phyloP scores from a whole-genome alignment of 179 eudicot genomes.

The Beta macrorhiza region DNA sequence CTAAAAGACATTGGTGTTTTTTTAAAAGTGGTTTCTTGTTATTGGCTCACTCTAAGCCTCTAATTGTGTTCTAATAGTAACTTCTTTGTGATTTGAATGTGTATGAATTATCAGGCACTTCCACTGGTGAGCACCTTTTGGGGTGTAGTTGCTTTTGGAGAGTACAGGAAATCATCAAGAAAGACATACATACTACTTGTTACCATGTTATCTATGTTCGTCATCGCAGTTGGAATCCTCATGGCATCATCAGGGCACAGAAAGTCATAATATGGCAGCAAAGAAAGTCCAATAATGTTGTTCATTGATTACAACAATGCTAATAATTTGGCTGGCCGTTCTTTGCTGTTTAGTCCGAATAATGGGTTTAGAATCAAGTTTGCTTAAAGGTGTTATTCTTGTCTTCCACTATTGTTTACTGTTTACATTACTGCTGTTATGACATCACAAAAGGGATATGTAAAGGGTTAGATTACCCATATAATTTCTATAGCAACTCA shows the following conservation, averaged over 20 bases:
- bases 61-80: neutral
- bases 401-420: too few relatives aligned
- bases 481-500: too few relatives aligned
- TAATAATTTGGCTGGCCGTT: neutral
- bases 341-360: neutral
- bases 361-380: neutral
- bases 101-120: slow-evolving; percentile 51
- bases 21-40: neutral
- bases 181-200: slow-evolving; percentile 53
- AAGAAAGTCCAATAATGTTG: neutral
- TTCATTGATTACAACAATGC: neutral
- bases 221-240: slow-evolving; percentile 67
- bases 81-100: neutral
- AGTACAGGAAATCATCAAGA: slow-evolving; percentile 71
- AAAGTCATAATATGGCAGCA: slow-evolving; percentile 16
- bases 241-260: slow-evolving; percentile 57
- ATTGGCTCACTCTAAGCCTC: neutral
- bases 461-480: too few relatives aligned
- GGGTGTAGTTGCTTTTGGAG: slow-evolving; percentile 78
- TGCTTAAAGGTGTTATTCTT: neutral
- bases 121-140: slow-evolving; percentile 88
- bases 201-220: slow-evolving; percentile 76
- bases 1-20: too few relatives aligned
- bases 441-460: too few relatives aligned
- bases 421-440: too few relatives aligned